phyloP scores from a whole-genome alignment of 805 yeast genomes.

The Saturnispora mendoncae region DNA sequence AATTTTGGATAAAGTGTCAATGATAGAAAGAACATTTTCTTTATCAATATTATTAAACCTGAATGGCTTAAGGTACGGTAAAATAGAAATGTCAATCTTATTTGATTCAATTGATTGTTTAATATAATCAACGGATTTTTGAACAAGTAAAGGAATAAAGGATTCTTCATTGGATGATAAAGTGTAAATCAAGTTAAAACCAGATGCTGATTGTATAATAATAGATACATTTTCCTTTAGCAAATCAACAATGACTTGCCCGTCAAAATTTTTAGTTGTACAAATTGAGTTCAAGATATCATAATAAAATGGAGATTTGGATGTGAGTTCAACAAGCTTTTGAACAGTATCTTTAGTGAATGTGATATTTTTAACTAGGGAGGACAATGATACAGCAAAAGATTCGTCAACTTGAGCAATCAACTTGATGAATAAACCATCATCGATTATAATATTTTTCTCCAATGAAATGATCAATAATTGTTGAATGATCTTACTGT shows the following conservation, averaged over 20 bases:
- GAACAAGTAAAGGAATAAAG: neutral
- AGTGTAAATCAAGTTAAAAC: conserved; percentile 8
- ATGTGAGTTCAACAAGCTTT: neutral
- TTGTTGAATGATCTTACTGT: neutral
- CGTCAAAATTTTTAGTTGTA: neutral
- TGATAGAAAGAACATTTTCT: neutral
- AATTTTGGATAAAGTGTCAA: conserved; percentile 2
- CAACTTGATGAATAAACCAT: neutral
- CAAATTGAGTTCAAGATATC: conserved; percentile 5
- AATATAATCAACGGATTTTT: conserved; percentile 10
- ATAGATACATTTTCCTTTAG: neutral
- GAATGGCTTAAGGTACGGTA: conserved; percentile 10
- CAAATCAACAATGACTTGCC: neutral
- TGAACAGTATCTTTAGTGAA: conserved; percentile 6
- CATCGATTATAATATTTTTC: neutral
- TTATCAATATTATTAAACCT: neutral
- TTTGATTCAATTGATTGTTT: conserved; percentile 6
- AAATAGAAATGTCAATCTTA: neutral
- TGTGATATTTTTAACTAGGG: conserved; percentile 1
- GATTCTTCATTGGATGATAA: neutral
- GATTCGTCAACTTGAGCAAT: neutral
- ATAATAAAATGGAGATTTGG: neutral
- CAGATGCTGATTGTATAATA: neutral
- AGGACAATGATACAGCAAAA: neutral
- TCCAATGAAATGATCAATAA: neutral